phyloP scores from a whole-genome alignment of 805 yeast genomes.

The Candida methanosorbosa region DNA sequence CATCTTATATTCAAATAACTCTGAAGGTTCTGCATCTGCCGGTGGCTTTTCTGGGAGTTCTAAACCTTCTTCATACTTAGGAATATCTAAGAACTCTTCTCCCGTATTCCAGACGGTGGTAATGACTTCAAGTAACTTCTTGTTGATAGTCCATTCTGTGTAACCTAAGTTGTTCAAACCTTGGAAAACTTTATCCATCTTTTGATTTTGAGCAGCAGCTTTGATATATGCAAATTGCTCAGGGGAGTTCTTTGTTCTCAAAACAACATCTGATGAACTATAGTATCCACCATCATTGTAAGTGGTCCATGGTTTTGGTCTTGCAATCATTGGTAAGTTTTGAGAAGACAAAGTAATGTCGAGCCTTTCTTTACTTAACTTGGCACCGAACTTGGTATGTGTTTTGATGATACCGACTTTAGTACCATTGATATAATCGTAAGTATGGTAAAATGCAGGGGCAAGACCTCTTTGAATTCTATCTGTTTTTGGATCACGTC shows the following conservation, averaged over 20 bases:
- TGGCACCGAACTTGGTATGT: constrained; percentile 59
- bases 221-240: constrained; percentile 85
- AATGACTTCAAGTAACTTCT: constrained; percentile 56
- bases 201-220: constrained; percentile 69
- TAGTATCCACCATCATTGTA: constrained; percentile 82
- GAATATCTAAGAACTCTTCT: constrained; percentile 61
- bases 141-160: constrained; percentile 91
- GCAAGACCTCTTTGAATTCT: constrained; percentile 58
- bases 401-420: constrained; percentile 74
- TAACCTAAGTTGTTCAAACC: constrained; percentile 83
- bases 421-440: constrained; percentile 71
- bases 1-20: constrained; percentile 58
- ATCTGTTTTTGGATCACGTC: constrained; percentile 74
- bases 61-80: constrained; percentile 39
- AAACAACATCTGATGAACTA: constrained; percentile 50
- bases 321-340: constrained; percentile 82
- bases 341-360: constrained; percentile 70
- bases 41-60: constrained; percentile 49
- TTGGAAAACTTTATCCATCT: constrained; percentile 56
- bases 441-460: constrained; percentile 87
- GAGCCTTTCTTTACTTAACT: constrained; percentile 57
- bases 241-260: constrained; percentile 76
- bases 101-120: constrained; percentile 86
- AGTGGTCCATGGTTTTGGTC: constrained; percentile 83
- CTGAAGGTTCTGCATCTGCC: constrained; percentile 62